These are phyloP conservation scores for Cocos nucifera DNA, from an alignment of 176 grass and related monocot species.

Conservation along the genomic window DNA sequence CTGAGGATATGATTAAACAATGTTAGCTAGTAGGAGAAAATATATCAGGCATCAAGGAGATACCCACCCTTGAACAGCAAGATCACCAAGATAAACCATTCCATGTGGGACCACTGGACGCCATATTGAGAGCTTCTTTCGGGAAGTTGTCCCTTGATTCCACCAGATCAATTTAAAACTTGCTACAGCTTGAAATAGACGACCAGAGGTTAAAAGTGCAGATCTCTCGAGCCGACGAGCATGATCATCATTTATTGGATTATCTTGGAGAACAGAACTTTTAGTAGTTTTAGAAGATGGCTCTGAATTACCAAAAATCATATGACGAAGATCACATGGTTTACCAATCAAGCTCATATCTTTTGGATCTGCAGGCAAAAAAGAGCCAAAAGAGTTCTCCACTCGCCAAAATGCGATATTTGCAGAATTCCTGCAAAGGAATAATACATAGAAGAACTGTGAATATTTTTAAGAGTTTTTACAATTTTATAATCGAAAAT, in stretches of 20 bases:
- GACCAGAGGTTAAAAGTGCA: conserved; percentile 42
- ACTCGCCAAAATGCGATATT: conserved; percentile 73
- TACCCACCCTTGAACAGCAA: conserved; percentile 75
- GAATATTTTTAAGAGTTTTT: too few species aligned
- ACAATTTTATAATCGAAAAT: too few species aligned
- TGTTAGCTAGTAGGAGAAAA: conserved; percentile 1
- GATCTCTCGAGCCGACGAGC: conserved; percentile 44
- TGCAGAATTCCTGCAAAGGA: conserved; percentile 36
- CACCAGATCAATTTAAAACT: conserved; percentile 90
- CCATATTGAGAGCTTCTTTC: conserved; percentile 93
- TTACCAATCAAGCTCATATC: conserved; percentile 46
- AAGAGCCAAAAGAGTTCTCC: conserved; percentile 87
- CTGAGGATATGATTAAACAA: too few species aligned
- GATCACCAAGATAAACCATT: conserved; percentile 80
- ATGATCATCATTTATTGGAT: conserved; percentile 25
- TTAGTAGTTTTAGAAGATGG: conserved; percentile 28
- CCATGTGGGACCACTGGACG: conserved; percentile 65
- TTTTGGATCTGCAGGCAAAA: conserved; percentile 57
- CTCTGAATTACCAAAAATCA: conserved; percentile 54
- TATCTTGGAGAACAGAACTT: conserved; percentile 23
- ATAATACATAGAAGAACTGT: conserved; percentile 7
- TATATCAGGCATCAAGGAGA: conserved; percentile 7
- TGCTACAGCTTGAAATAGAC: conserved; percentile 69
- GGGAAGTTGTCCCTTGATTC: conserved; percentile 48
- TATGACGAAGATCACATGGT: conserved; percentile 72